These are phyloP conservation scores for Murraya paniculata DNA, from an alignment of 345 rosid genomes.

Conservation along the genomic window DNA sequence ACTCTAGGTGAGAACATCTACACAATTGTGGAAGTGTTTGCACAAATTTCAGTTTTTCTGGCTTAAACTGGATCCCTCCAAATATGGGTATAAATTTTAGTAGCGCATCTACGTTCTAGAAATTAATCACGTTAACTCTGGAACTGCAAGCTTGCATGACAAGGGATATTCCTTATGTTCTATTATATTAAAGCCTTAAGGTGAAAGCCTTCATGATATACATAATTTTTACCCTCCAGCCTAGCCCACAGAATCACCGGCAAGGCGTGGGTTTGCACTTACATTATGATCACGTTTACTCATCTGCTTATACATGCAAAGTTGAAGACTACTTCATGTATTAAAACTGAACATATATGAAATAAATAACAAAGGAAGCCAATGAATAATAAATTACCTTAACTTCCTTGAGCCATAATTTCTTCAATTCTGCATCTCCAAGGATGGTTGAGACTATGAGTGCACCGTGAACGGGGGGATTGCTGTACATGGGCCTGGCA, in stretches of 20 bases:
- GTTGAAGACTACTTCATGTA: neutral
- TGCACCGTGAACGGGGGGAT: slow-evolving; percentile 94
- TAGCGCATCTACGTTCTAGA: neutral
- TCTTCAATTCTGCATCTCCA: slow-evolving; percentile 71
- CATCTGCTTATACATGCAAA: neutral
- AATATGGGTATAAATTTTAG: neutral
- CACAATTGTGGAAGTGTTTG: too few relatives aligned
- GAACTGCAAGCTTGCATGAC: neutral
- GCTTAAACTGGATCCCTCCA: neutral
- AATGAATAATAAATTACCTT: slow-evolving; percentile 46
- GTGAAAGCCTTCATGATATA: neutral
- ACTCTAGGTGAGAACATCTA: neutral
- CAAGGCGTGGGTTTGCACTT: neutral
- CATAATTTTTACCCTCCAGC: neutral
- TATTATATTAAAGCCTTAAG: neutral
- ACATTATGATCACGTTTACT: neutral
- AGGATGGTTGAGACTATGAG: slow-evolving; percentile 77
- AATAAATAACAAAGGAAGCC: neutral
- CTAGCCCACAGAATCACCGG: neutral
- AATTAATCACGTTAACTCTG: neutral
- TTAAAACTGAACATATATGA: neutral
- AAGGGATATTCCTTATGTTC: neutral
- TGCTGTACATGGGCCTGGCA: slow-evolving; percentile 98
- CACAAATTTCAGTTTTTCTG: neutral
- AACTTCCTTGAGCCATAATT: slow-evolving; percentile 88